Percentiles rank a stretch among this genome's conserved stretches.
Conservation (phyloP, 768 basidiomycete species). For the Tricholoma sp. region DNA sequence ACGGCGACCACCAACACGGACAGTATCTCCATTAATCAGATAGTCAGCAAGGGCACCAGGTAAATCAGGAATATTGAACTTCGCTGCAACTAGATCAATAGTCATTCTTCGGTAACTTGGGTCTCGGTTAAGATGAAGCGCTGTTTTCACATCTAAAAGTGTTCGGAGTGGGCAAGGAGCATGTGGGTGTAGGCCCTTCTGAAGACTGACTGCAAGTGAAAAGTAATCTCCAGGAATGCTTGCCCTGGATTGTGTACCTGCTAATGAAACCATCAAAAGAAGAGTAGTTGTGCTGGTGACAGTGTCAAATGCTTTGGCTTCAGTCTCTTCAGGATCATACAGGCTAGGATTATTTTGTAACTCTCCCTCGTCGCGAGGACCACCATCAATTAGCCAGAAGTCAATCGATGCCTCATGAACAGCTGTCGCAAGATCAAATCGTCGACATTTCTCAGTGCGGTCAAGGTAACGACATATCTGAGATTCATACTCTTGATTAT, state of each 20-base stretch:
- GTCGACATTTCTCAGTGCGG: slow-evolving; percentile 20
- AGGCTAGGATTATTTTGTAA: background rate
- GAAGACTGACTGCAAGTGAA: background rate
- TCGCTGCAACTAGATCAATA: background rate
- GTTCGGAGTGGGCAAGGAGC: slow-evolving; percentile 5
- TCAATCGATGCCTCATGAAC: slow-evolving; percentile 8
- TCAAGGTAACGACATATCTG: slow-evolving; percentile 31
- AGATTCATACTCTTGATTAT: slow-evolving; percentile 26
- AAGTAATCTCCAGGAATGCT: slow-evolving; percentile 3
- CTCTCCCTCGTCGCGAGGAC: background rate
- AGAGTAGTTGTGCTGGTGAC: background rate
- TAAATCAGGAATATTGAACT: slow-evolving; percentile 9
- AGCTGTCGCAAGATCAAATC: slow-evolving; percentile 7
- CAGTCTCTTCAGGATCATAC: background rate
- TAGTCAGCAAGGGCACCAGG: background rate
- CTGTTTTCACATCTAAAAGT: slow-evolving; percentile 1
- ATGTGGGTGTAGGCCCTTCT: background rate
- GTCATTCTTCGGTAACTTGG: background rate
- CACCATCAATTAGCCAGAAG: background rate
- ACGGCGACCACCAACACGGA: background rate
- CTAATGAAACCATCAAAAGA: background rate
- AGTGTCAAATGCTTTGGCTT: background rate
- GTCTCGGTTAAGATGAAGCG: slow-evolving; percentile 8
- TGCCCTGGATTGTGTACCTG: background rate
- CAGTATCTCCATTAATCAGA: background rate